Evolutionary conservation across 345 rosid species (phyloP).

Genomic region (Limnanthes douglasii): DNA sequence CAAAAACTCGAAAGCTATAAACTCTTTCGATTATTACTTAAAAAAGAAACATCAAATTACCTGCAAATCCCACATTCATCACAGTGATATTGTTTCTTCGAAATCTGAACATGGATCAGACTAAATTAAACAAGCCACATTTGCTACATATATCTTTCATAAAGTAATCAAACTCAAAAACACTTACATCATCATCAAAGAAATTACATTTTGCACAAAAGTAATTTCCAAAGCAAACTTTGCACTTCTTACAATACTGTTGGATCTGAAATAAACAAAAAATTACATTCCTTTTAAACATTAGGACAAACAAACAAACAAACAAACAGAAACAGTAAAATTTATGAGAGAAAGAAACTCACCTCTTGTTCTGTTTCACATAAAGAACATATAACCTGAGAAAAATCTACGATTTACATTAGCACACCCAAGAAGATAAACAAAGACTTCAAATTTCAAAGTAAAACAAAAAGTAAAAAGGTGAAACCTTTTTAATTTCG

Average conservation of each 20-base stretch:
- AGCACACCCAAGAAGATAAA: background rate
- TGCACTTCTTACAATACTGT: conserved; percentile 40
- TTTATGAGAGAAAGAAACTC: conserved; percentile 18
- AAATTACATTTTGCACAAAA: conserved; percentile 57
- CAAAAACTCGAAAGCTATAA: background rate
- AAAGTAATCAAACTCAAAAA: background rate
- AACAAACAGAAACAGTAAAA: background rate
- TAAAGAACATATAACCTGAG: conserved; percentile 58
- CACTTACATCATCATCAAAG: conserved; percentile 55
- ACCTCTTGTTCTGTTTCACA: conserved; percentile 64
- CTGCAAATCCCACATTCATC: conserved; percentile 51
- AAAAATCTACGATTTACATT: background rate
- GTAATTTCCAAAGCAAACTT: conserved; percentile 67
- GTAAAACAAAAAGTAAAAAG: background rate
- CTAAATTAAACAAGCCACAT: conserved; percentile 6
- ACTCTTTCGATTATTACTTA: background rate
- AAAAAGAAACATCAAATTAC: conserved; percentile 6
- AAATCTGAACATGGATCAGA: too few relatives aligned
- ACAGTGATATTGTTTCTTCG: conserved; percentile 45
- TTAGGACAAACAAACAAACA: background rate
- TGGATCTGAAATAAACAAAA: conserved; percentile 24
- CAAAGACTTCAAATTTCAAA: background rate
- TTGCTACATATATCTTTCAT: background rate
- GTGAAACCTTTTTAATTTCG: conserved; percentile 42
- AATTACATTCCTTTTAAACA: too few relatives aligned